Percentiles rank a stretch among this genome's conserved stretches.
These are phyloP conservation scores for Thermothelomyces thermophilus DNA, from an alignment of 2,329 filamentous ascomycete species.

Conservation along the genomic window DNA sequence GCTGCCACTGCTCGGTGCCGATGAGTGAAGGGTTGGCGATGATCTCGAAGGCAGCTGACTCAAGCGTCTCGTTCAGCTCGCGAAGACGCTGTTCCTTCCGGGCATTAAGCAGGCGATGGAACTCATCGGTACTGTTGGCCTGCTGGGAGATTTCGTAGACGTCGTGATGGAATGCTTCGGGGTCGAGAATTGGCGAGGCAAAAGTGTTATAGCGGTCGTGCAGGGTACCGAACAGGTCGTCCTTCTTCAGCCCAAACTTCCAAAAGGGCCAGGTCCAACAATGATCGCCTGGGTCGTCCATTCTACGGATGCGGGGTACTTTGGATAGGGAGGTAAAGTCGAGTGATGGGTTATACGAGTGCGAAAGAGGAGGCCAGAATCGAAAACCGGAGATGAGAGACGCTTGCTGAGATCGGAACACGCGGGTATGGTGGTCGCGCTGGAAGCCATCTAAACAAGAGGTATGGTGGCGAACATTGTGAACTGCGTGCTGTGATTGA, in stretches of 20 bases:
- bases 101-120: slow-evolving; percentile 46
- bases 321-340: slow-evolving; percentile 1
- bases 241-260: slow-evolving; percentile 57
- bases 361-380: slow-evolving; percentile 15
- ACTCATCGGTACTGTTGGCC: slow-evolving; percentile 46
- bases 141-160: slow-evolving; percentile 51
- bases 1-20: slow-evolving; percentile 52
- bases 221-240: slow-evolving; percentile 51
- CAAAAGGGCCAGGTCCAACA: slow-evolving; percentile 51
- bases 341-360: slow-evolving; percentile 5
- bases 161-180: slow-evolving; percentile 55
- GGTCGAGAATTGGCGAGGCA: slow-evolving; percentile 49
- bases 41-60: slow-evolving; percentile 54
- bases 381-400: slow-evolving; percentile 24
- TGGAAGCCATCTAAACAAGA: slow-evolving; percentile 31
- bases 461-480: slow-evolving; percentile 24
- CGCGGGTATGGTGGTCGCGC: slow-evolving; percentile 23
- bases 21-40: slow-evolving; percentile 54
- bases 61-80: slow-evolving; percentile 50
- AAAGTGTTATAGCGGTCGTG: slow-evolving; percentile 57
- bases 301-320: slow-evolving; percentile 30
- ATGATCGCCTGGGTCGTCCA: slow-evolving; percentile 51
- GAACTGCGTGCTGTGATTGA: slow-evolving; percentile 4
- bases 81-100: slow-evolving; percentile 48
- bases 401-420: slow-evolving; percentile 18